Evolutionary conservation across 2,329 filamentous ascomycete genomes (phyloP).

Genomic region (Colletotrichum sp.): DNA sequence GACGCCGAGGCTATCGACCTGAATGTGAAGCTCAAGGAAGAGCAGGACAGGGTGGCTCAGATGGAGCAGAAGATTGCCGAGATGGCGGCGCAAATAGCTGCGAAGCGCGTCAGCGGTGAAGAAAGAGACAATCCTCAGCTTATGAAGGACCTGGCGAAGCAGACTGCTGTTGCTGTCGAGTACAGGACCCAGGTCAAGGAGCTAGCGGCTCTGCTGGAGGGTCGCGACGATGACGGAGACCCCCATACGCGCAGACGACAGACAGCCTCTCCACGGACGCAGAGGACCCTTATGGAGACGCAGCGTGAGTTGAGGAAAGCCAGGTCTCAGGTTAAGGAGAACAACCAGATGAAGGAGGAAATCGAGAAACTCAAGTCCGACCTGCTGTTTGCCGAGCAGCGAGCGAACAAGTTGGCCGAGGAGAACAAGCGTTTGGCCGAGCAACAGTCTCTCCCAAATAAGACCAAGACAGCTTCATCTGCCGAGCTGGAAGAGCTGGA

Average conservation of each 20-base stretch:
- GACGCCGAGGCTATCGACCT: constrained; percentile 73
- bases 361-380: constrained; percentile 56
- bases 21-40: constrained; percentile 68
- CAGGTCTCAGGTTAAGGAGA: constrained; percentile 57
- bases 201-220: constrained; percentile 56
- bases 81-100: constrained; percentile 61
- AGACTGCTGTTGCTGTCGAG: constrained; percentile 61
- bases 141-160: constrained; percentile 58
- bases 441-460: constrained; percentile 3
- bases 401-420: constrained; percentile 39
- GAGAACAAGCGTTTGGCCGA: constrained; percentile 36
- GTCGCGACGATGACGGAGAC: constrained; percentile 38
- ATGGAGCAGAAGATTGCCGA: constrained; percentile 69
- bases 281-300: constrained; percentile 56
- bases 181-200: constrained; percentile 66
- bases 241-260: constrained; percentile 37
- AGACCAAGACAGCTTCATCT: neutral
- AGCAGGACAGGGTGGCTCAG: constrained; percentile 66
- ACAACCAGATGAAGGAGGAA: constrained; percentile 56
- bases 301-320: constrained; percentile 60
- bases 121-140: constrained; percentile 52
- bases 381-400: constrained; percentile 52
- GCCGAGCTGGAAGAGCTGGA: constrained; percentile 25
- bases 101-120: constrained; percentile 37
- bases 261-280: constrained; percentile 52